These are phyloP conservation scores for Triticum timopheevii DNA, from an alignment of 176 grass and related monocot genomes.

Conservation along the genomic window DNA sequence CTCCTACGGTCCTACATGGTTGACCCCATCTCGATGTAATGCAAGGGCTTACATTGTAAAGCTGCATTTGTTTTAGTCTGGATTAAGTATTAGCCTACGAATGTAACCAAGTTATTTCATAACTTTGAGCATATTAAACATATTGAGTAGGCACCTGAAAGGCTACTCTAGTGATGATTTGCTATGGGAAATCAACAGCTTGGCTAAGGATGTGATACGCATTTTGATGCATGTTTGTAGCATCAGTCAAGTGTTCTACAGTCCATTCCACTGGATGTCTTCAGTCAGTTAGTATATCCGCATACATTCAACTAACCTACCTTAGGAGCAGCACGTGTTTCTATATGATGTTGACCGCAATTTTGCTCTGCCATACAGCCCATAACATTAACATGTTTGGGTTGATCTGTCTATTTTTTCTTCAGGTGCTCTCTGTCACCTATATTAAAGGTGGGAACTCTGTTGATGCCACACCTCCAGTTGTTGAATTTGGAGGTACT, in stretches of 20 bases:
- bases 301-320: background rate
- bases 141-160: too few species aligned
- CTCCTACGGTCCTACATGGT: background rate
- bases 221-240: background rate
- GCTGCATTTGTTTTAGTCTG: background rate
- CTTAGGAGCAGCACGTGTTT: background rate
- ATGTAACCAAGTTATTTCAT: background rate
- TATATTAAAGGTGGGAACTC: conserved; percentile 69
- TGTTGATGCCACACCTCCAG: conserved; percentile 49
- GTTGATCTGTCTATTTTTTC: conserved; percentile 15
- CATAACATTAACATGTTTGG: background rate
- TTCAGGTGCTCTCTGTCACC: conserved; percentile 77
- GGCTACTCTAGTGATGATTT: too few species aligned
- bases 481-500: conserved; percentile 89
- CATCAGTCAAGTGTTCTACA: background rate
- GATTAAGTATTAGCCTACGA: background rate
- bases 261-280: background rate
- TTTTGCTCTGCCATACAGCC: background rate
- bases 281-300: background rate
- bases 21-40: background rate
- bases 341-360: background rate
- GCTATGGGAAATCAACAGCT: too few species aligned
- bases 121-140: too few species aligned
- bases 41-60: background rate
- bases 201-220: too few species aligned